Evolutionary conservation across 2,329 filamentous ascomycete genomes (phyloP), one percentile per base, ranked within the genome.

Genomic region (Colletotrichum plurivorum): DNA sequence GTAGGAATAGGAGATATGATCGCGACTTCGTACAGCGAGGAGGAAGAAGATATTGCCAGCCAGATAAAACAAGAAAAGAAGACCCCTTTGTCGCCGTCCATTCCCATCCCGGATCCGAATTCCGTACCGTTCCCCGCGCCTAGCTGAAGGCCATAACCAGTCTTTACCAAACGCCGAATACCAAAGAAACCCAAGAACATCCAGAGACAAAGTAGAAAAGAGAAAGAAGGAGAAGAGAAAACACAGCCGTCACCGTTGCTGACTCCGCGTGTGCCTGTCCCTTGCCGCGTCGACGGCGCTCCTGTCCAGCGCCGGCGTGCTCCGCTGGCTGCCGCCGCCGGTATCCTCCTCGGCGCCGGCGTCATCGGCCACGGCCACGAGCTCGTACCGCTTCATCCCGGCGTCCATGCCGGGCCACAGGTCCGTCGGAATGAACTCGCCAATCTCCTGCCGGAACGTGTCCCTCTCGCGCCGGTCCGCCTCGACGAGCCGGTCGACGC

Each of bases 351-450:
- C 56, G 1, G 65, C 57, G 22, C 72, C 73, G 18, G 75, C 73
- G 16, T 79, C 79, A 7, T 77, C 31, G 27, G 27, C 74, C 1
- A 83, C 76, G 0, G 81, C 79, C 2, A 84, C 77, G 2, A 89
- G 80, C 45, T 84, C 83, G 83, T 85, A 89, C 63, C 80, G 84
- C 68, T 80, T 84, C 73, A 88, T 88, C 27, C 84, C 86, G n/a
- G 83, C 86, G 71, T 87, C 88, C 78, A 96, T 88, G 1, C 92
- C 93, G 0, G 90, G 91, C 94, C 94, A 98, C 22, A 98, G 89
- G 78, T 98, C 94, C 0, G 92, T 91, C 0, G 96, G 96, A 12
- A 99, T 81, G 77, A 90, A 97, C 72, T 97, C 94, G 8, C 94
- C 95, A 13, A 96, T 91, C 51, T 97, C 92, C 31, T 91, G 85